phyloP scores from a whole-genome alignment of 1,284 basidiomycete species.

The Neonothopanus nambi region DNA sequence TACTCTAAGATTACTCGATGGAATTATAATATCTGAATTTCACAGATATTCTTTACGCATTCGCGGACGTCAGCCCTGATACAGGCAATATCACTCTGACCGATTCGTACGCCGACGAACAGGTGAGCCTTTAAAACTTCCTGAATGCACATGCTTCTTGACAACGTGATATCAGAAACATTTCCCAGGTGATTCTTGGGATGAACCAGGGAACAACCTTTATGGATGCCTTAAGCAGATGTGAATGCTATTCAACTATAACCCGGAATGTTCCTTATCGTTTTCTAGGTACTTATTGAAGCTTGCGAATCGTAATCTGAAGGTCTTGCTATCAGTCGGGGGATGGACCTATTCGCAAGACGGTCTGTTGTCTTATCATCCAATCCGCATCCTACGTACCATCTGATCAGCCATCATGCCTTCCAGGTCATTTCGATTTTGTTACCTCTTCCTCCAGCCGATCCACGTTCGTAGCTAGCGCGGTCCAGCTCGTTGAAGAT shows the following conservation, averaged over 20 bases:
- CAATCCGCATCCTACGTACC: background rate
- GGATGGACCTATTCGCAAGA: constrained; percentile 74
- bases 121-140: constrained; percentile 43
- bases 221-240: constrained; percentile 90
- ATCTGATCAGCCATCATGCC: background rate
- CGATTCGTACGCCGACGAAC: constrained; percentile 82
- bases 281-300: constrained; percentile 56
- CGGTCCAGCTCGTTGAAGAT: constrained; percentile 78
- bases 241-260: constrained; percentile 19
- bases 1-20: background rate
- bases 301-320: constrained; percentile 71
- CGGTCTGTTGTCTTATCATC: constrained; percentile 28
- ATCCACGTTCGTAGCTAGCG: constrained; percentile 68
- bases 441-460: constrained; percentile 56
- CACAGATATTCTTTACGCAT: constrained; percentile 82
- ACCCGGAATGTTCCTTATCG: constrained; percentile 23
- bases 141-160: background rate
- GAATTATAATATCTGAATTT: background rate
- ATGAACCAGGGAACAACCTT: constrained; percentile 69
- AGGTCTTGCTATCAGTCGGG: constrained; percentile 78
- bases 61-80: constrained; percentile 75
- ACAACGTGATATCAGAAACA: constrained; percentile 51
- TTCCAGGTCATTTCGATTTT: constrained; percentile 61
- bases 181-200: constrained; percentile 62
- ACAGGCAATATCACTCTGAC: constrained; percentile 72